Conservation (phyloP, 2,329 filamentous ascomycete genomes). For the Cercospora brassicicola region DNA sequence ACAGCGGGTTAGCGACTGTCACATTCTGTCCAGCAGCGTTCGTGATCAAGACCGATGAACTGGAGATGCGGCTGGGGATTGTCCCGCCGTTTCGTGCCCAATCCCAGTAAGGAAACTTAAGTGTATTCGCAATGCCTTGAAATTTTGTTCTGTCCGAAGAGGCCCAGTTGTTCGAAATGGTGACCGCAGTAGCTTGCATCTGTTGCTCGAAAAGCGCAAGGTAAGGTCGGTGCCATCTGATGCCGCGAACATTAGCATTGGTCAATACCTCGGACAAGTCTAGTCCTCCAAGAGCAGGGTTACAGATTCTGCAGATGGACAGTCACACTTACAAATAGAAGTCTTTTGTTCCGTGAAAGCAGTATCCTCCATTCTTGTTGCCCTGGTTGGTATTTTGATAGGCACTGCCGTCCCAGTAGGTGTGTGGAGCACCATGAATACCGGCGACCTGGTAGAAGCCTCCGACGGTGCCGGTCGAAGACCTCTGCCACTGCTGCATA, state of each 20-base stretch:
- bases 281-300: background rate
- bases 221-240: slow-evolving; percentile 32
- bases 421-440: slow-evolving; percentile 33
- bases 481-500: slow-evolving; percentile 20
- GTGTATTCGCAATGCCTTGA: slow-evolving; percentile 24
- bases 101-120: slow-evolving; percentile 36
- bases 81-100: slow-evolving; percentile 29
- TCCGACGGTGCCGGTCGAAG: slow-evolving; percentile 9
- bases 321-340: slow-evolving; percentile 6
- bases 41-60: slow-evolving; percentile 30
- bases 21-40: slow-evolving; percentile 27
- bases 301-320: background rate
- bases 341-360: slow-evolving; percentile 9
- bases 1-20: slow-evolving; percentile 35
- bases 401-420: slow-evolving; percentile 28
- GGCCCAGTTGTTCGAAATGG: slow-evolving; percentile 26
- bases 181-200: slow-evolving; percentile 25
- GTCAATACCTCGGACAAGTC: background rate
- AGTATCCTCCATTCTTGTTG: slow-evolving; percentile 6
- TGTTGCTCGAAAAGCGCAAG: slow-evolving; percentile 34
- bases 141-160: slow-evolving; percentile 18
- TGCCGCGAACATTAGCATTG: background rate
- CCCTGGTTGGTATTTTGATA: slow-evolving; percentile 6
- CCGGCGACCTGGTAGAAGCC: slow-evolving; percentile 29
- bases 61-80: slow-evolving; percentile 31